Percentiles rank a stretch among this genome's conserved stretches.
Evolutionary conservation across 371 early-diverging fungal genomes (phyloP).

Genomic region (Apophysomyces elegans): DNA sequence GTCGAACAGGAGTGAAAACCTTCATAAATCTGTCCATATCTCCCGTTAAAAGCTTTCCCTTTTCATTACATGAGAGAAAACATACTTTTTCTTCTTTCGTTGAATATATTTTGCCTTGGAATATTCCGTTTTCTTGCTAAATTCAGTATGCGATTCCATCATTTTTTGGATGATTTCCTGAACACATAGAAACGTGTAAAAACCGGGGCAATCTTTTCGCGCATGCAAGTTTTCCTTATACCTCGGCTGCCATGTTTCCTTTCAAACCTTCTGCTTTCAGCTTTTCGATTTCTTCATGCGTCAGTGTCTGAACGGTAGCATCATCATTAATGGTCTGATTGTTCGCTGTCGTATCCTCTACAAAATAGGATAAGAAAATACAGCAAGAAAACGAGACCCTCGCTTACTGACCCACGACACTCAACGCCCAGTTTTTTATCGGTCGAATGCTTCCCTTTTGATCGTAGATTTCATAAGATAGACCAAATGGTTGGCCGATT

Average conservation of each 20-base stretch:
- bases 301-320: slow-evolving; percentile 75
- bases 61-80: not conserved
- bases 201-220: no score
- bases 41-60: not conserved
- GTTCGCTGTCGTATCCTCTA: slow-evolving; percentile 83
- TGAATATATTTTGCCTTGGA: slow-evolving; percentile 96
- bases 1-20: slow-evolving; percentile 81
- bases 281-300: slow-evolving; percentile 82
- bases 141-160: slow-evolving; percentile 82
- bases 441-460: slow-evolving; percentile 54
- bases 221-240: not conserved
- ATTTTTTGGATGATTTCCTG: slow-evolving; percentile 79
- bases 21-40: slow-evolving; percentile 71
- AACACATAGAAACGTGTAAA: not conserved
- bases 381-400: not conserved
- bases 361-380: slow-evolving; percentile 1
- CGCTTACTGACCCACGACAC: slow-evolving; percentile 45
- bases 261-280: slow-evolving; percentile 77
- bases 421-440: slow-evolving; percentile 40
- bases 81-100: slow-evolving; percentile 90
- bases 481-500: slow-evolving; percentile 83
- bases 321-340: slow-evolving; percentile 84
- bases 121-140: slow-evolving; percentile 92
- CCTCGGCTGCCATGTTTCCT: slow-evolving; percentile 66
- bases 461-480: slow-evolving; percentile 83